Evolutionary conservation across 352 stramenopile genomes (phyloP).

Genomic region (Aphanomyces invadans): DNA sequence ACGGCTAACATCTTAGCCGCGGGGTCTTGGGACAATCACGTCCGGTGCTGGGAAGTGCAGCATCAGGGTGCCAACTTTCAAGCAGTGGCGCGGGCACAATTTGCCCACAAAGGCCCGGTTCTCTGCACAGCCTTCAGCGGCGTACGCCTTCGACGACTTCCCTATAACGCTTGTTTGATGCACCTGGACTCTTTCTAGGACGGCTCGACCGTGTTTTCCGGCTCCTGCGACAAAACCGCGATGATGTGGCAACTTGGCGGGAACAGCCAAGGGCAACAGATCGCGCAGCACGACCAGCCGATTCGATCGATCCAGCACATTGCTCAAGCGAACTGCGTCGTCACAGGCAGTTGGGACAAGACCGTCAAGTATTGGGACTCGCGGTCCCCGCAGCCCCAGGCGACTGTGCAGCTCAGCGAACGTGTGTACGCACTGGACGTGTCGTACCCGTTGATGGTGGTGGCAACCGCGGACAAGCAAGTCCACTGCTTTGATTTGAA

Average conservation of each 20-base stretch:
- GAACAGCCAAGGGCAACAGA: constrained; percentile 62
- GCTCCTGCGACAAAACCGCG: constrained; percentile 90
- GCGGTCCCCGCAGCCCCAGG: constrained; percentile 80
- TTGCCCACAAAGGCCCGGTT: constrained; percentile 85
- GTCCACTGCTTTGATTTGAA: constrained; percentile 85
- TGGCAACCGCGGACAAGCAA: constrained; percentile 86
- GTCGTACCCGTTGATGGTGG: constrained; percentile 88
- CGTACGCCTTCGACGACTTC: constrained; percentile 29
- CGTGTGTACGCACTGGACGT: constrained; percentile 93
- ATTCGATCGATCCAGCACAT: constrained; percentile 86
- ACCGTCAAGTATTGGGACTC: constrained; percentile 97
- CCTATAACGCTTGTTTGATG: not conserved
- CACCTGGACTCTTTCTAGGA: constrained; percentile 51
- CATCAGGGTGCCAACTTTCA: constrained; percentile 63
- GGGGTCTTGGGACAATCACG: constrained; percentile 75
- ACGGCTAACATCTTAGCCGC: constrained; percentile 65
- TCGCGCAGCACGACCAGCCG: constrained; percentile 86
- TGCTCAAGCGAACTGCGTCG: constrained; percentile 81
- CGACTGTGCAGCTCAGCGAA: constrained; percentile 87
- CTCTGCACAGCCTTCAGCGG: constrained; percentile 88
- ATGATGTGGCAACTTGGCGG: constrained; percentile 92
- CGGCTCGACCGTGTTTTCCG: constrained; percentile 89
- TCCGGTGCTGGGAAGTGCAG: constrained; percentile 80
- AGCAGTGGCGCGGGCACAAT: constrained; percentile 69
- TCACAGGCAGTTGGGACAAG: constrained; percentile 92